Evolutionary conservation across 495 filamentous ascomycete species (phyloP), one percentile per base, ranked within the genome.

Genomic region (Xanthoparmelia taractica): DNA sequence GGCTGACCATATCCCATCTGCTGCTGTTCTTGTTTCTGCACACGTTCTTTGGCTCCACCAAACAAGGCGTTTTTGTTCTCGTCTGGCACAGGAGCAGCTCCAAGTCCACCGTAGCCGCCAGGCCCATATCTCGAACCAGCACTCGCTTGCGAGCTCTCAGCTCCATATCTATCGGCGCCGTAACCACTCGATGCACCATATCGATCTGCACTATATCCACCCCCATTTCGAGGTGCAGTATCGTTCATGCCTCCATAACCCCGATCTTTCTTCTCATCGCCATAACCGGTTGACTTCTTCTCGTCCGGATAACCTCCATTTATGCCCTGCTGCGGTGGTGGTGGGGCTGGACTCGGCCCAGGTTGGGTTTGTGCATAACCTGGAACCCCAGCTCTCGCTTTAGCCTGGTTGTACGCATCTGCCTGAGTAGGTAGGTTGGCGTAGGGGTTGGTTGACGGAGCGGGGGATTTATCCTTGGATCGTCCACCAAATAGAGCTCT

Each of bases 101-200:
- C 87, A 52, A 91, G 68, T 33, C 87, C 87, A 54, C 89, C 89
- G 68, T 93, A 93, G 56, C 89, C 89, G 64, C 87, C 86, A 58
- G 81, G 74, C 41, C 87, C 82, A 63, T 83, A 78, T 61, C 75
- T 75, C 36, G 79, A 75, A 41, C 57, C 60, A 47, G 58, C 52
- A 50, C 34, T 13, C 56, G 73, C 63, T 60, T 65, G 25, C 52
- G 74, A 57, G 23, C 65, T 60, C 59, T 74, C 72, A 59, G 69
- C 75, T 54, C 83, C 82, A 64, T 85, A 91, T 70, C 83, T 78
- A 70, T 84, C 84, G 27, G 73, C 73, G 17, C 87, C 88, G 68
- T 89, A 90, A 54, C 85, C 86, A 4, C 80, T 79, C 33, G 84
- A 74, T 48, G 81, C 80, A 41, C 84, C 85, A 72, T 85, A 87